phyloP scores from a whole-genome alignment of 2,329 filamentous ascomycete species.

The Rutstroemia sp. region DNA sequence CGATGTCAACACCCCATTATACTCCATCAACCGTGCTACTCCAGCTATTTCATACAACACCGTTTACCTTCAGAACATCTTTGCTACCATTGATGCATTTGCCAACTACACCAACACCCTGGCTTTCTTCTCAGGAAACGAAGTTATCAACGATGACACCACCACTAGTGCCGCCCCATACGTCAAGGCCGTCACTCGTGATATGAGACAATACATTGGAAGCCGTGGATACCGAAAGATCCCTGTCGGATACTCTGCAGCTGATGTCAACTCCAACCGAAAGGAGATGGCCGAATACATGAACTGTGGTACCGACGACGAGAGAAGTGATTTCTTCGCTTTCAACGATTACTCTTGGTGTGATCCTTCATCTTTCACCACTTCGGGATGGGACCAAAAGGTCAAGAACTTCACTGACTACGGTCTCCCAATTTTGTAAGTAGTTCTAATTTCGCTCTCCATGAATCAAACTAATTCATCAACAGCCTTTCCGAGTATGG shows the following conservation, averaged over 20 bases:
- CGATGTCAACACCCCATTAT: constrained; percentile 65
- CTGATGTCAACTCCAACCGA: constrained; percentile 62
- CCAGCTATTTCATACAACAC: constrained; percentile 59
- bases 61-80: constrained; percentile 63
- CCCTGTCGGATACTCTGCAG: constrained; percentile 53
- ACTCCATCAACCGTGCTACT: constrained; percentile 58
- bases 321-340: constrained; percentile 59
- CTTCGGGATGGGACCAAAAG: constrained; percentile 62
- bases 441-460: not conserved
- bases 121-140: constrained; percentile 55
- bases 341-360: constrained; percentile 65
- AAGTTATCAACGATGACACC: constrained; percentile 48
- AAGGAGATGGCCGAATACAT: constrained; percentile 63
- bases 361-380: constrained; percentile 49
- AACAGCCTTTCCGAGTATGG: constrained; percentile 74
- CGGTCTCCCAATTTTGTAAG: constrained; percentile 50
- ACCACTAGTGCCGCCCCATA: constrained; percentile 46
- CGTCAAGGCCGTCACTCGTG: constrained; percentile 51
- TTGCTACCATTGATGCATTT: constrained; percentile 64
- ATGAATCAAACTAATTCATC: constrained; percentile 6
- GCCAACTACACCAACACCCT: constrained; percentile 60
- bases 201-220: constrained; percentile 47
- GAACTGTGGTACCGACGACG: constrained; percentile 62
- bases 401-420: constrained; percentile 61
- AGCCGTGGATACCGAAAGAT: constrained; percentile 41